A percentile compares a stretch with the other conserved stretches of the same genome.
phyloP scores from a whole-genome alignment of 1,284 basidiomycete species.

The Hymenochaete sp. region DNA sequence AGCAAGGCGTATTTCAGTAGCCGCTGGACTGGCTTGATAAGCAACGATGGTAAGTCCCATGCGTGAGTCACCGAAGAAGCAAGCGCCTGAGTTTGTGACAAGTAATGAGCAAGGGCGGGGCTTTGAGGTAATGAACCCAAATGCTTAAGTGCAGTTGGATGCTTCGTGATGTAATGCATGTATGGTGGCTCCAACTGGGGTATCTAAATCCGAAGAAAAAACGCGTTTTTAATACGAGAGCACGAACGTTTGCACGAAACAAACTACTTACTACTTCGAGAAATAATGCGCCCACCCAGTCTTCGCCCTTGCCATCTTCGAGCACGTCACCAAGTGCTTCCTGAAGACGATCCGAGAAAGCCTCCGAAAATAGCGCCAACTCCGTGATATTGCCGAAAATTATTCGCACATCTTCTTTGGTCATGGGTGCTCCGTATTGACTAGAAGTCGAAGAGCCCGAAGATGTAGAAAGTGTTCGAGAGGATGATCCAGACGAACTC shows the following conservation, averaged over 20 bases:
- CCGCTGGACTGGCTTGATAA: constrained; percentile 91
- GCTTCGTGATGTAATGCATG: constrained; percentile 80
- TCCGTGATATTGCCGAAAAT: constrained; percentile 78
- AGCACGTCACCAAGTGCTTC: constrained; percentile 45
- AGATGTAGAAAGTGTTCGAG: constrained; percentile 45
- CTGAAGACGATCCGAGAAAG: constrained; percentile 53
- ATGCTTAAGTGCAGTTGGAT: constrained; percentile 68
- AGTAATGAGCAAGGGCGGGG: constrained; percentile 52
- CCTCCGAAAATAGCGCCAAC: constrained; percentile 63
- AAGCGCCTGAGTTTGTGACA: constrained; percentile 58
- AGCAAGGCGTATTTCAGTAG: constrained; percentile 88
- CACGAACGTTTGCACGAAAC: background rate
- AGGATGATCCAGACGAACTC: constrained; percentile 33
- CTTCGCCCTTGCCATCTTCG: constrained; percentile 50
- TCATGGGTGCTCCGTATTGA: constrained; percentile 48
- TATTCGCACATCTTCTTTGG: constrained; percentile 57
- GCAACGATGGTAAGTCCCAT: constrained; percentile 88
- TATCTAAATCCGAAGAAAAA: constrained; percentile 38
- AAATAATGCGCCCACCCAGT: constrained; percentile 74
- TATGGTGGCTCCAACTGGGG: constrained; percentile 73
- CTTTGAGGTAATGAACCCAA: constrained; percentile 50
- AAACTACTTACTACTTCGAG: constrained; percentile 46
- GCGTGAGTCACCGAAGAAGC: constrained; percentile 76
- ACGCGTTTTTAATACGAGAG: constrained; percentile 4
- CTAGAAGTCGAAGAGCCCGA: constrained; percentile 41